Percentiles rank a stretch among this genome's conserved stretches.
phyloP scores from a whole-genome alignment of 2,329 filamentous ascomycete genomes.

The Colletotrichum plurivorum region DNA sequence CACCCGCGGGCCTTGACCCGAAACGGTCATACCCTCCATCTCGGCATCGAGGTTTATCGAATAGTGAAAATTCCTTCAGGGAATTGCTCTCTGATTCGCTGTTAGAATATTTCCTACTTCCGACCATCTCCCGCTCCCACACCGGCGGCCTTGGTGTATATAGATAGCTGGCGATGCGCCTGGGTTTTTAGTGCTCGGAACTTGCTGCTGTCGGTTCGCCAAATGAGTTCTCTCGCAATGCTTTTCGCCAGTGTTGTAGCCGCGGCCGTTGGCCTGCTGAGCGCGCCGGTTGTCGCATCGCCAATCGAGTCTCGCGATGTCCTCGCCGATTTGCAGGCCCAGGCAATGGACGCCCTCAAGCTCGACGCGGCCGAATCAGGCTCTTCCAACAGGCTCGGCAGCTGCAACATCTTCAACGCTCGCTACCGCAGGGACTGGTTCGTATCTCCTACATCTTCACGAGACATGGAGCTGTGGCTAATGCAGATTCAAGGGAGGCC shows the following conservation, averaged over 20 bases:
- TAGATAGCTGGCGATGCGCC: too few relatives aligned
- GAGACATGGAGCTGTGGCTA: too few relatives aligned
- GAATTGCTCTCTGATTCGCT: not conserved
- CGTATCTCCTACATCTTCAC: not conserved
- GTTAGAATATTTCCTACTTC: too few relatives aligned
- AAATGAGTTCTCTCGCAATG: not conserved
- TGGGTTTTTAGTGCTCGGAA: too few relatives aligned
- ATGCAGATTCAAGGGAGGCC: not conserved
- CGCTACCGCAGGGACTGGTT: conserved; percentile 38
- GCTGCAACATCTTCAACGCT: conserved; percentile 35
- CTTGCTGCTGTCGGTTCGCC: too few relatives aligned
- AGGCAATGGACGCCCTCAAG: conserved; percentile 21
- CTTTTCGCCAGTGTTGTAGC: conserved; percentile 12
- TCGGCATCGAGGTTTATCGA: conserved; percentile 11
- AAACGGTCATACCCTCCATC: not conserved
- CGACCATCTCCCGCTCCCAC: not conserved
- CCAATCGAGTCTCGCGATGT: conserved; percentile 15
- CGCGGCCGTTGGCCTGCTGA: conserved; percentile 25
- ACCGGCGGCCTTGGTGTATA: not conserved
- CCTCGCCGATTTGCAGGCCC: conserved; percentile 15
- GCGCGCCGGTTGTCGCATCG: conserved; percentile 9
- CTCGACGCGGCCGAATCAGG: not conserved
- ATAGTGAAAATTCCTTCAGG: not conserved
- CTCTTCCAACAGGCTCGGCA: conserved; percentile 20
- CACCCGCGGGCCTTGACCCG: not conserved